Base-by-base conservation (phyloP, 2,329 filamentous ascomycete genomes). In the Escovopsis weberi region DNA sequence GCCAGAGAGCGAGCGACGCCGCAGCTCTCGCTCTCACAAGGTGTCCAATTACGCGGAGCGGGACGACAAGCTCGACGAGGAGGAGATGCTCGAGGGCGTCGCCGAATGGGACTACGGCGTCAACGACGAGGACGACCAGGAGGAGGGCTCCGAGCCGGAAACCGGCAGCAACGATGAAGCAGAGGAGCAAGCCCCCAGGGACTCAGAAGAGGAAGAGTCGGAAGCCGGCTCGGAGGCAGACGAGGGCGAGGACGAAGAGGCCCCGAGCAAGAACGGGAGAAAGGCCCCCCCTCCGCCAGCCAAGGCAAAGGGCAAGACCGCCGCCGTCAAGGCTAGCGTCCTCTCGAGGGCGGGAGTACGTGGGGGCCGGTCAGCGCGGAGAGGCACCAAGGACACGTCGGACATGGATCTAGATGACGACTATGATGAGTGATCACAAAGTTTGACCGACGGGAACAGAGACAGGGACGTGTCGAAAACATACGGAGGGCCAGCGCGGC, bases 11-110 rank as follows among this genome's bases (percentile, higher is more conserved):
- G 69, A 76, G 48, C 70, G 74, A 33, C 67, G 74, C 37, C 72
- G 72, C 32, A 78, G 74, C 50, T 67, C 72, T n/a, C 69, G 74
- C 39, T 56, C 66, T 5, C 64, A 62, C 47, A 64, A 59, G 40
- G 57, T 61, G 12, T 69, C 70, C 6, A 57, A 63, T 33, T 78
- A 78, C 48, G 65, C 67, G 19, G 74, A 78, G 54, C 68, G 73
- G 30, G 70, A 75, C 43, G 72, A 72, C 10, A 66, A 67, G 10
- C 72, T 73, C 39, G 74, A 78, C 45, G 73, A 78, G 46, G 67
- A 74, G 48, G 74, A 78, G 54, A 78, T 78, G 74, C 59, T 75
- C 23, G 67, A 74, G 38, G 74, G 74, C 2, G 74, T 78, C 5
- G 72, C 73, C 1, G 62, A 73, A 53, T 78, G 74, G 74, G 63